Evolutionary conservation across 2,329 filamentous ascomycete species (phyloP), one percentile per base, ranked within the genome.

Genomic region (Anthostomella pinea): DNA sequence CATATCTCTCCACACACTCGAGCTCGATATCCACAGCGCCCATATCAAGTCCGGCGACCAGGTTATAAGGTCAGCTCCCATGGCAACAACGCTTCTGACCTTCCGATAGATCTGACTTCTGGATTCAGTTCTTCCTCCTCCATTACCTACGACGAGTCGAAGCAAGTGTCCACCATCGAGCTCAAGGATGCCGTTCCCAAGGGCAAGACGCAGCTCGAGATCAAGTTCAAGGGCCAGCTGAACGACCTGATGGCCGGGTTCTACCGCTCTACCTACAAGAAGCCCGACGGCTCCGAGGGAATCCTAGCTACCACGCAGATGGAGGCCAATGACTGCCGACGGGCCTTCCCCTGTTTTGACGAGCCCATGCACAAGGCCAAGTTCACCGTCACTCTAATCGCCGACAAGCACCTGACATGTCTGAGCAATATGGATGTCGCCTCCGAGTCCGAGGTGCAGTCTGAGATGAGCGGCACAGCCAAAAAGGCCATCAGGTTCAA

Each of bases 181-280:
- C 89, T 97, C 58, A 75, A 81, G 49, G 75, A 89, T 59, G 74
- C 72, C 30, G 71, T 97, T 43, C 64, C 79, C 15, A 84, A 85
- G 45, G 88, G 77, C 56, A 90, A 89, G 70, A 87, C 85, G 14
- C 81, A 83, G 65, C 67, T 94, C 44, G 81, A 82, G 57, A 79
- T 89, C 54, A 83, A 77, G 51, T 94, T 89, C 67, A 83, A 78
- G 9, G 87, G 87, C 33, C 76, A 75, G 35, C 69, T 95, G 46
- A 94, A 94, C 63, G 86, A 93, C 64, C 89, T 90, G 68, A 95
- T 97, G 88, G 90, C 90, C 31, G 91, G 91, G 30, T 97, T 97
- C 76, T 97, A 97, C 68, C 81, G 91, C 40, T 95, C 89, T 2
- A 94, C 88, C 6, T 97, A 91, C 73, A 94, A 93, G 72, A 82